phyloP scores from a whole-genome alignment of 2,329 filamentous ascomycete genomes.

The Stagonosporopsis chrysanthemi region DNA sequence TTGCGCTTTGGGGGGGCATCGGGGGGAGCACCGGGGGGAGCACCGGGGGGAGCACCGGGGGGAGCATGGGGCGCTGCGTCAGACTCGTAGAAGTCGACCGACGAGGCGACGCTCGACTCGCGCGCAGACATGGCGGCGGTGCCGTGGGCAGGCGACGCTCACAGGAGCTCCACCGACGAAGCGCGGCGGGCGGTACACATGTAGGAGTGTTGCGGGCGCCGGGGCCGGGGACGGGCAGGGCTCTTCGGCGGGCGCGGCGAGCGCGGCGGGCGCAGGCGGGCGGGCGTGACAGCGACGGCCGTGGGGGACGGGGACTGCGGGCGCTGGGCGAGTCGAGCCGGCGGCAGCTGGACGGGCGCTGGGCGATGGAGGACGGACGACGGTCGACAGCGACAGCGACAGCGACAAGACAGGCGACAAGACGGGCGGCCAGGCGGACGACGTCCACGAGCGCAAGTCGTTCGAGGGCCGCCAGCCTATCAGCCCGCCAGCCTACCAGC shows the following conservation, averaged over 20 bases:
- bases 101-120: constrained; percentile 45
- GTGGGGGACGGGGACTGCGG: no score
- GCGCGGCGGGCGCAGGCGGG: no score
- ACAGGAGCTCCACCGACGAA: constrained; percentile 40
- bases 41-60: no score
- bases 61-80: constrained; percentile 26
- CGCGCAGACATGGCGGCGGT: constrained; percentile 42
- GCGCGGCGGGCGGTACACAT: constrained; percentile 42
- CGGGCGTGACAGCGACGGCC: no score
- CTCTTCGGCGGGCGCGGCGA: no score
- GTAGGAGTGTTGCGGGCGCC: constrained; percentile 11
- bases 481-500: constrained; percentile 27
- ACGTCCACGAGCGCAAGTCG: no score
- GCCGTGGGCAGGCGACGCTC: constrained; percentile 36
- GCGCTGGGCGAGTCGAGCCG: not conserved
- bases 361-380: no score
- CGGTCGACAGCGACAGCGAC: no score
- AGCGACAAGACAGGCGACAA: no score
- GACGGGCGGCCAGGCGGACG: no score
- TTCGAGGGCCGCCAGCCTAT: constrained; percentile 14
- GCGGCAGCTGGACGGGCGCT: not conserved
- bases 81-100: constrained; percentile 47
- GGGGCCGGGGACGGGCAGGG: not conserved
- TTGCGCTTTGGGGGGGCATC: constrained; percentile 53
- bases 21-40: no score